These are phyloP conservation scores for Cochlearia excelsa DNA, from an alignment of 345 rosid species.

Conservation along the genomic window DNA sequence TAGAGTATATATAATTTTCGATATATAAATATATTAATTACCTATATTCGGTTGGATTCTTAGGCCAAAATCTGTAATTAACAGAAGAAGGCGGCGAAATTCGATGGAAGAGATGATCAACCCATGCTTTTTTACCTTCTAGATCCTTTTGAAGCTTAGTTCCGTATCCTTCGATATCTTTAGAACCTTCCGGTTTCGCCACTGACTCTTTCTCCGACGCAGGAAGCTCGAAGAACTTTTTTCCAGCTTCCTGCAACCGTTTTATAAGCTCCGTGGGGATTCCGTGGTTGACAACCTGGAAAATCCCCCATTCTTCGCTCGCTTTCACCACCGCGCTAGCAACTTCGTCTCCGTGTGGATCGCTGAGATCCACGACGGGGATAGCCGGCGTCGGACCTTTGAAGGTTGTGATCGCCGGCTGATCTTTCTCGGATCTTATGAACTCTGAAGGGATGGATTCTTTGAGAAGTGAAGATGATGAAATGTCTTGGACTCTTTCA, in stretches of 20 bases:
- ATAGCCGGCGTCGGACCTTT: slow-evolving; percentile 44
- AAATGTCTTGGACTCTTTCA: slow-evolving; percentile 51
- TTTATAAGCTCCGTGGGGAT: slow-evolving; percentile 46
- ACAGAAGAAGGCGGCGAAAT: slow-evolving; percentile 70
- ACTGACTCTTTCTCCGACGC: slow-evolving; percentile 56
- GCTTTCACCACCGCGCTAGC: slow-evolving; percentile 42
- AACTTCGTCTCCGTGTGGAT: slow-evolving; percentile 28
- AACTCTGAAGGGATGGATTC: slow-evolving; percentile 61
- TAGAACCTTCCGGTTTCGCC: slow-evolving; percentile 45
- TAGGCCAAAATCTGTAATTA: slow-evolving; percentile 71
- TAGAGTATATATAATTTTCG: too few relatives aligned
- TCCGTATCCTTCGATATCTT: slow-evolving; percentile 67
- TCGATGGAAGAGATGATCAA: slow-evolving; percentile 73
- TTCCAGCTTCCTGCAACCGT: slow-evolving; percentile 53
- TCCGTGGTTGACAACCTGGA: slow-evolving; percentile 49
- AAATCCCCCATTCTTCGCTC: slow-evolving; percentile 48
- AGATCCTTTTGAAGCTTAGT: slow-evolving; percentile 48
- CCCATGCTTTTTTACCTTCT: slow-evolving; percentile 68
- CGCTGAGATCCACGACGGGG: slow-evolving; percentile 46
- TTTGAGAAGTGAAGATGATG: slow-evolving; percentile 23
- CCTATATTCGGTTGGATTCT: slow-evolving; percentile 73
- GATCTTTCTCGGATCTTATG: slow-evolving; percentile 63
- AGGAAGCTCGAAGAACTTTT: slow-evolving; percentile 64
- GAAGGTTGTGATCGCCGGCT: slow-evolving; percentile 63
- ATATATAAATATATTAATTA: background rate